Evolutionary conservation across 768 basidiomycete genomes (phyloP).

Genomic region (Russula compacta): DNA sequence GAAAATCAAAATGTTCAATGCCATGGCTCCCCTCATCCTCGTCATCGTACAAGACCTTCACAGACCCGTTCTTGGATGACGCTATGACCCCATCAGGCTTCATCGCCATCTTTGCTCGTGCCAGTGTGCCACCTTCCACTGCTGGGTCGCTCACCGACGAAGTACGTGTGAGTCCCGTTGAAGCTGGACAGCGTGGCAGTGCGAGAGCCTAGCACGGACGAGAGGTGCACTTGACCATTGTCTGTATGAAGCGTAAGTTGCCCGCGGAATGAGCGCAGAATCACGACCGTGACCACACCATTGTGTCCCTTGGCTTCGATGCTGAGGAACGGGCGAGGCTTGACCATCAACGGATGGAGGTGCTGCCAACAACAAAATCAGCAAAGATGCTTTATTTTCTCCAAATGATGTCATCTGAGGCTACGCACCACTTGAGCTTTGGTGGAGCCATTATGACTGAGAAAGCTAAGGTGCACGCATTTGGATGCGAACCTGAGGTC

Average conservation of each 20-base stretch:
- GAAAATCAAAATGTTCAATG: no score
- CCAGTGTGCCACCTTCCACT: conserved; percentile 8
- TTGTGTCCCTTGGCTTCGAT: conserved; percentile 5
- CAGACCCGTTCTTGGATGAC: conserved; percentile 10
- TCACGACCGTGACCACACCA: background rate
- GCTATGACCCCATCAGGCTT: conserved; percentile 7
- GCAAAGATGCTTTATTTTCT: background rate
- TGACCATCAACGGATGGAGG: background rate
- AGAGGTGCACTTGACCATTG: conserved; percentile 7
- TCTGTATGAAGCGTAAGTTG: conserved; percentile 12
- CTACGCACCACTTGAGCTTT: conserved; percentile 5
- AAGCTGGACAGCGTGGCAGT: conserved; percentile 1
- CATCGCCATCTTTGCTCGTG: conserved; percentile 3
- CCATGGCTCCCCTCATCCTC: no score
- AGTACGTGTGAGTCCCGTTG: conserved; percentile 12
- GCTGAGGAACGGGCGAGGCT: conserved; percentile 15
- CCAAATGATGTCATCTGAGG: background rate
- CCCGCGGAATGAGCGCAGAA: conserved; percentile 18
- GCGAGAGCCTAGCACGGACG: background rate
- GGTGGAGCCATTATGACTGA: conserved; percentile 1
- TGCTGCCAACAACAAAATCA: background rate
- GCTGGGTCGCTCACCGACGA: conserved; percentile 14
- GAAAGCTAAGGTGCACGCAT: background rate
- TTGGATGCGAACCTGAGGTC: background rate
- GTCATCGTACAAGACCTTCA: conserved; percentile 13